Base-by-base conservation (phyloP, 208 protist species). In the Leishmania braziliensis region DNA sequence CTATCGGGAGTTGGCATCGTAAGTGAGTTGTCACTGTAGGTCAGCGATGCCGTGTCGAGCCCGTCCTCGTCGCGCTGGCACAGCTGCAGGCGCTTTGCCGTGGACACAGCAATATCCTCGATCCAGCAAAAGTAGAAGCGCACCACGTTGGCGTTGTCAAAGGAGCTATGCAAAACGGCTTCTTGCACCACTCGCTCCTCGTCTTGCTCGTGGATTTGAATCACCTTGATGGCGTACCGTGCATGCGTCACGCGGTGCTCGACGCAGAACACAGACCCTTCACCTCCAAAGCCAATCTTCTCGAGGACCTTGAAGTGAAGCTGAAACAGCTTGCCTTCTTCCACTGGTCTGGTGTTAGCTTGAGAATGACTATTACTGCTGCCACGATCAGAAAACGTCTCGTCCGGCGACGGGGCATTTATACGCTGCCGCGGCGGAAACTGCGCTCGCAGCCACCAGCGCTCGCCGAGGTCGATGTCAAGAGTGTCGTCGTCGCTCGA, bases 51-150 rank as follows among this genome's bases (percentile, higher is more conserved):
- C 14, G 85, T 84, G 54, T 94, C 90, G 68, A 91, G 60, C 10
- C 76, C 90, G 74, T 93, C 90, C 14, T 90, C 90, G 54, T 85
- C 56, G 48, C 62, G 26, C 75, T 86, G 80, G 78, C 92, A 84
- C 48, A 97, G 85, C 74, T 90, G 86, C 71, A 95, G 77, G 5
- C 62, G 79, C 36, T 92, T 83, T 0, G 87, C 91, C 8, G 86
- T 84, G 5, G 84, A 76, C 29, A 82, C 80, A 3, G 92, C 77
- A 29, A 97, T 76, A 56, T 89, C 82, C 75, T 97, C 91, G 65
- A 94, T 90, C 94, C 94, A 97, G 83, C 92, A 95, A 74, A 94
- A 94, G 84, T 91, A 96, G 79, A 94, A 97, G 58, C 94, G 92
- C 72, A 97, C 94, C 16, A 97, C 91, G 82, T 96, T 91, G 9